Percentiles rank a stretch among this genome's conserved stretches.
Conservation (phyloP, 2,329 filamentous ascomycete species). For the Nannizziopsis barbatae region DNA sequence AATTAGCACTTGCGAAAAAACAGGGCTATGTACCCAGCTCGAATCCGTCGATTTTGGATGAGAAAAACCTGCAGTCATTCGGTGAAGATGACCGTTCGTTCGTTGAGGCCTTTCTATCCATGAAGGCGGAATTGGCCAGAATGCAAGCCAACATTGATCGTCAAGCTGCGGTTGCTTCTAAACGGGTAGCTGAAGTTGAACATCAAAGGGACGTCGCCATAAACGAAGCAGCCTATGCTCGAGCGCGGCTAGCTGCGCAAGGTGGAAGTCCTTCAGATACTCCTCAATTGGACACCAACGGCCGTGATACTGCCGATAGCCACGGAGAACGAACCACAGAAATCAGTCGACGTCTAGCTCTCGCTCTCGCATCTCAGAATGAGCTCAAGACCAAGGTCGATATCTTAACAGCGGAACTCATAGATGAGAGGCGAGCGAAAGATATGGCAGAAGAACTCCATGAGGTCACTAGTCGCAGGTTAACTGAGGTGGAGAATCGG, state of each 20-base stretch:
- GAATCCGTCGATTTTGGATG: conserved; percentile 52
- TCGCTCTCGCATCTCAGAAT: conserved; percentile 63
- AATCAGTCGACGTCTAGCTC: conserved; percentile 70
- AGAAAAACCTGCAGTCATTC: conserved; percentile 64
- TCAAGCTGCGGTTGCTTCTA: conserved; percentile 74
- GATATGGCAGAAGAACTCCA: conserved; percentile 81
- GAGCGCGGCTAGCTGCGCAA: conserved; percentile 79
- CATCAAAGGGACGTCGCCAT: conserved; percentile 91
- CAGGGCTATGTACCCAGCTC: conserved; percentile 61
- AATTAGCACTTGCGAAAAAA: conserved; percentile 82
- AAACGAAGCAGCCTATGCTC: conserved; percentile 87
- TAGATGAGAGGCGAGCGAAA: conserved; percentile 68
- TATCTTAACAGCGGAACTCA: conserved; percentile 55
- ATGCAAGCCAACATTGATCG: conserved; percentile 84
- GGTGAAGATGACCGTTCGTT: conserved; percentile 85
- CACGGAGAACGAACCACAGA: conserved; percentile 57
- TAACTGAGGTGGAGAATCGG: conserved; percentile 73
- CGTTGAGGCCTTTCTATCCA: conserved; percentile 81
- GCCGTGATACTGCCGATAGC: conserved; percentile 47
- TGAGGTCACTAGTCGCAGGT: conserved; percentile 68
- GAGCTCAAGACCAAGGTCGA: conserved; percentile 72
- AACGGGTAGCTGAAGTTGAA: conserved; percentile 84
- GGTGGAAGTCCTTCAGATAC: conserved; percentile 54
- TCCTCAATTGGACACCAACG: conserved; percentile 43
- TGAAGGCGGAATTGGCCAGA: conserved; percentile 78